These are phyloP conservation scores for Peterozyma xylosa DNA, from an alignment of 805 yeast genomes.

Conservation along the genomic window DNA sequence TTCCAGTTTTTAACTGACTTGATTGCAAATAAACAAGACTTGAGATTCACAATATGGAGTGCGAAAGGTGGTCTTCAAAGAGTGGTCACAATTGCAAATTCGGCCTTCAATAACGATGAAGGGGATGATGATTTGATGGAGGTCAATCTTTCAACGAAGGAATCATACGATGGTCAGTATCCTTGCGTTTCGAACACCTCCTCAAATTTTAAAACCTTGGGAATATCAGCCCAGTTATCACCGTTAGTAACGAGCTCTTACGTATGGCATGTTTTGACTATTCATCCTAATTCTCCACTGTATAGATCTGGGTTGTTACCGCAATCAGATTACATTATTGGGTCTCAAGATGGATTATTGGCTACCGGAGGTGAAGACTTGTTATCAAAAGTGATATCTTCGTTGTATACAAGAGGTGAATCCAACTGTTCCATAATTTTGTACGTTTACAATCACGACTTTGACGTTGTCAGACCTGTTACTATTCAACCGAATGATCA, in stretches of 20 bases:
- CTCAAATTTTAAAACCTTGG: conserved; percentile 39
- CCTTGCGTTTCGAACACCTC: background rate
- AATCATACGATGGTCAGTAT: conserved; percentile 4
- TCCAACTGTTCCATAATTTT: conserved; percentile 39
- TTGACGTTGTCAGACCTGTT: conserved; percentile 80
- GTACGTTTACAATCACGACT: conserved; percentile 83
- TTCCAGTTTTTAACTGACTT: conserved; percentile 7
- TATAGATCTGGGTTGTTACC: conserved; percentile 76
- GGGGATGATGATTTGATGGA: conserved; percentile 17
- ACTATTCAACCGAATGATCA: conserved; percentile 62
- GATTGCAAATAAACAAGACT: conserved; percentile 13
- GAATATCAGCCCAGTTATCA: conserved; percentile 69
- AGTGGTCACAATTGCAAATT: conserved; percentile 14
- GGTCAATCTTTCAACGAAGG: conserved; percentile 15
- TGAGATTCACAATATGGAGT: conserved; percentile 67
- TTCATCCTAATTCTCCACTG: conserved; percentile 75
- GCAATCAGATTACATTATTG: conserved; percentile 81
- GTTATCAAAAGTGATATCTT: conserved; percentile 57
- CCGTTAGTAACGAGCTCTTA: conserved; percentile 69
- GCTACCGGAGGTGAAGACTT: conserved; percentile 84
- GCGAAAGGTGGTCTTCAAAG: conserved; percentile 73
- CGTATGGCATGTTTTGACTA: conserved; percentile 79
- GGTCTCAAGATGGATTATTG: conserved; percentile 78
- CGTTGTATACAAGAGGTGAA: conserved; percentile 33
- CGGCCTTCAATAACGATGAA: conserved; percentile 14